A percentile compares a stretch with the other conserved stretches of the same genome.
Evolutionary conservation across 1,139 yeast genomes (phyloP).

Genomic region (Diutina mesorugosa): DNA sequence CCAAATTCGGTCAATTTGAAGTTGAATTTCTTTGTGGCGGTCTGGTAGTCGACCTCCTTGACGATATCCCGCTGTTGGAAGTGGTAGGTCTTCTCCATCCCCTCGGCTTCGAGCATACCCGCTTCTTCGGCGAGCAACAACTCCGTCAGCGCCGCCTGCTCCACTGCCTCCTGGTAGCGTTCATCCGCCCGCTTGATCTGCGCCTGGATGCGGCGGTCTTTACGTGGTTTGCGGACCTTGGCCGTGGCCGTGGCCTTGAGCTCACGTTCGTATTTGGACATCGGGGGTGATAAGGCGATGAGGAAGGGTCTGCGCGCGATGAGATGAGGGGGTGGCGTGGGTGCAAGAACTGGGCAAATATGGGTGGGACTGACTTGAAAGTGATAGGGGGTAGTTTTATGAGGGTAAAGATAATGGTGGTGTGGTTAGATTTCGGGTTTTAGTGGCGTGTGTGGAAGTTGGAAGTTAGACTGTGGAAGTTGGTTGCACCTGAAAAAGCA

Average conservation of each 20-base stretch:
- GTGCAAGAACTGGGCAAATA: too few relatives aligned
- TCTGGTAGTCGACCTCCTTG: slow-evolving; percentile 65
- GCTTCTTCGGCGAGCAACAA: slow-evolving; percentile 70
- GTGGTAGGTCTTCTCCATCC: slow-evolving; percentile 83
- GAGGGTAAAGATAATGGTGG: too few relatives aligned
- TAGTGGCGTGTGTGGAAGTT: too few relatives aligned
- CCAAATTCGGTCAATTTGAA: slow-evolving; percentile 69
- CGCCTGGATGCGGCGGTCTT: background rate
- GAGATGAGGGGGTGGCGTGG: background rate
- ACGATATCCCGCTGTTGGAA: slow-evolving; percentile 72
- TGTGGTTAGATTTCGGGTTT: too few relatives aligned
- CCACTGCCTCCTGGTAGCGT: slow-evolving; percentile 57
- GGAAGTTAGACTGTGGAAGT: too few relatives aligned
- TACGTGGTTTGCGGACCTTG: slow-evolving; percentile 1
- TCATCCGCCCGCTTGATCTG: background rate
- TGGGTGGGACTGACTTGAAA: too few relatives aligned
- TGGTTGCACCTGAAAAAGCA: too few relatives aligned
- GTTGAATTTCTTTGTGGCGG: slow-evolving; percentile 66
- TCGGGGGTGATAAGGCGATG: background rate
- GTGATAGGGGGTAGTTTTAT: too few relatives aligned
- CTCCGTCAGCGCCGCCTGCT: slow-evolving; percentile 79
- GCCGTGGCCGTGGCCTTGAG: background rate
- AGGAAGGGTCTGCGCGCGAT: background rate
- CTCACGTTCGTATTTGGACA: slow-evolving; percentile 1
- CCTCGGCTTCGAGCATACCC: slow-evolving; percentile 86